Evolutionary conservation across 345 rosid genomes (phyloP).

Genomic region (Citrus hindsii): DNA sequence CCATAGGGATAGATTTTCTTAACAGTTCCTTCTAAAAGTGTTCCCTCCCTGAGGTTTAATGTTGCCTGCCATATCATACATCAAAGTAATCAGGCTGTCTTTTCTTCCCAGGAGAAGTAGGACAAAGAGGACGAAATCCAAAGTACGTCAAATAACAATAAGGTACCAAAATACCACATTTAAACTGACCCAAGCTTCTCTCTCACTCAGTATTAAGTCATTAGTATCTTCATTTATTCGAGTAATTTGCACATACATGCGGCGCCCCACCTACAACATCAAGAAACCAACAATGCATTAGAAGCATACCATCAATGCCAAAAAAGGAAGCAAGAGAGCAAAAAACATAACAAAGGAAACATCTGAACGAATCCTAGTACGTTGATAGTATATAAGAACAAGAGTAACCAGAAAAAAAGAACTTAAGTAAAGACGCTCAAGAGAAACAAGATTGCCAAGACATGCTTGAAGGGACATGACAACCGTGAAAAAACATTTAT

Average conservation of each 20-base stretch:
- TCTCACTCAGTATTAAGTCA: slow-evolving; percentile 79
- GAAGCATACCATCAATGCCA: background rate
- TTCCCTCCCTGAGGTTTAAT: slow-evolving; percentile 74
- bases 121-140: background rate
- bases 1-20: slow-evolving; percentile 76
- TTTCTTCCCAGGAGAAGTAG: background rate
- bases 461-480: background rate
- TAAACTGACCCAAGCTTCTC: slow-evolving; percentile 70
- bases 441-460: background rate
- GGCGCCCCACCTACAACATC: slow-evolving; percentile 62
- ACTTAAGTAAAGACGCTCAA: background rate
- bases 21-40: slow-evolving; percentile 83
- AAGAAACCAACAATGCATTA: slow-evolving; percentile 13
- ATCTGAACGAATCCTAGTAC: background rate
- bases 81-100: slow-evolving; percentile 8
- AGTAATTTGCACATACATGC: slow-evolving; percentile 47
- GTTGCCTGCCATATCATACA: slow-evolving; percentile 51
- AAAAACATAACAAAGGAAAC: background rate
- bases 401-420: background rate
- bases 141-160: background rate
- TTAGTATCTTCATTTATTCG: slow-evolving; percentile 68
- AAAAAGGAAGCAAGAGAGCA: background rate
- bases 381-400: background rate
- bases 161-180: background rate
- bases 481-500: background rate